Percentiles rank a stretch among this genome's conserved stretches.
These are phyloP conservation scores for Stygiomarasmius scandens DNA, from an alignment of 1,284 basidiomycete genomes.

Conservation along the genomic window DNA sequence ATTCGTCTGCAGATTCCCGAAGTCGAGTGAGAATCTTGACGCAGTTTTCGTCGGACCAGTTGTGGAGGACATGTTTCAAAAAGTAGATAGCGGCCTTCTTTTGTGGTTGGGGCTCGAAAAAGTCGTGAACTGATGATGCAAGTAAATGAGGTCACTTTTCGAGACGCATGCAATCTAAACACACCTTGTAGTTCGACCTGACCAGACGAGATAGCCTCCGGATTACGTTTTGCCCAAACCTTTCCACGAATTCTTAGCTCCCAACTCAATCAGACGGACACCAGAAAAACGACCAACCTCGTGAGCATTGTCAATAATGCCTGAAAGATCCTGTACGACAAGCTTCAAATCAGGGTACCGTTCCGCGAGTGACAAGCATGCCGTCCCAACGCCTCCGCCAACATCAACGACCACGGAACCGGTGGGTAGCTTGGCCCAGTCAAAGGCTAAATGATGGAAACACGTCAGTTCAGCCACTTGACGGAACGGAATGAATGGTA, in stretches of 20 bases:
- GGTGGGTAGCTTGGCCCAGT: constrained; percentile 19
- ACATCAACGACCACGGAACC: constrained; percentile 28
- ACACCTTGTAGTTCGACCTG: constrained; percentile 12
- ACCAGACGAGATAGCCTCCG: constrained; percentile 12
- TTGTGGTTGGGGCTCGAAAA: constrained; percentile 12
- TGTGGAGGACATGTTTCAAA: constrained; percentile 19
- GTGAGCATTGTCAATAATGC: constrained; percentile 16
- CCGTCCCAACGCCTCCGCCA: constrained; percentile 27
- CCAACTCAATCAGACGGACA: neutral
- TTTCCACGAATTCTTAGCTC: neutral
- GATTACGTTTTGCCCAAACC: constrained; percentile 12
- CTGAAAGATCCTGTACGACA: constrained; percentile 27
- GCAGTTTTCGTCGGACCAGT: constrained; percentile 19
- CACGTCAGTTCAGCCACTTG: too few species aligned
- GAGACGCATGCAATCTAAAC: neutral
- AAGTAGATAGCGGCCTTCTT: constrained; percentile 16
- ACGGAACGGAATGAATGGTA: neutral
- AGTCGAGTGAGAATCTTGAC: constrained; percentile 14
- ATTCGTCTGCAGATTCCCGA: constrained; percentile 6
- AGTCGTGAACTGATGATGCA: constrained; percentile 8
- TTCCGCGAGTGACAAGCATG: constrained; percentile 19
- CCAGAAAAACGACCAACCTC: constrained; percentile 11
- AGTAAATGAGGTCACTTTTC: neutral
- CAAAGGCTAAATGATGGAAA: constrained; percentile 13
- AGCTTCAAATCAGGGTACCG: constrained; percentile 21